Evolutionary conservation across 2,329 filamentous ascomycete genomes (phyloP), one percentile per base, ranked within the genome.

Genomic region (Fusarium pseudoanthophilum): DNA sequence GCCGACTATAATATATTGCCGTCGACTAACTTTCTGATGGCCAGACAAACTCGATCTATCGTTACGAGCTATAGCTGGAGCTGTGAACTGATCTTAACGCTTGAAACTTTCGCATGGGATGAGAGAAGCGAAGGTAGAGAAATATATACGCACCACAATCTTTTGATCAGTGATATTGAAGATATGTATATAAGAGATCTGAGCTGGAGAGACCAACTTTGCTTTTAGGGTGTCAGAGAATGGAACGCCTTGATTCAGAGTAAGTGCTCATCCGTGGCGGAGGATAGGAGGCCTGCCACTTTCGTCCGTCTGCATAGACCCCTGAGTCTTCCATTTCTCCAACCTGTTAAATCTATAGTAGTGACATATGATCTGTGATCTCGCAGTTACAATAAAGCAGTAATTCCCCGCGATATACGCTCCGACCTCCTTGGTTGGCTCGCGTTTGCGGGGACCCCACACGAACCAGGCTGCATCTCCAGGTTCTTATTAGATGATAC

Each of bases 1-100:
- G 13, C n/a, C 32, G 18, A 24, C 6, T 36, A 2, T 26, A 5
- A 0, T 2, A 11, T 11, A 26, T 28, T 15, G 2, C 3, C 4
- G 18, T 14, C 0, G 4, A 20, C 10, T 7, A 20, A 4, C 11
- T 14, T 26, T 0, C 11, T 24, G 3, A 45, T 45, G 24, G 5
- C 4, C 13, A 7, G 26, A 26, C 26, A 26, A 26, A 1, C 16
- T 20, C 7, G 7, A 20, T 14, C 3, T 20, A 13, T 43, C 4
- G 4, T 9, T 8, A 11, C 16, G 4, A 4, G 2, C 7, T 34
- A 34, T 16, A 16, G 15, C 15, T 16, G 5, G 15, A 36, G 4
- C 16, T 16, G 21, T 11, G 6, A 11, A 16, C 14, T 24, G 21
- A n/a, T n/a, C 14, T 9, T 0, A 7, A 26, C 2, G 2, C 5